A percentile compares a stretch with the other conserved stretches of the same genome.
These are phyloP conservation scores for Sclerotinia nivalis DNA, from an alignment of 2,329 filamentous ascomycete genomes.

Conservation along the genomic window DNA sequence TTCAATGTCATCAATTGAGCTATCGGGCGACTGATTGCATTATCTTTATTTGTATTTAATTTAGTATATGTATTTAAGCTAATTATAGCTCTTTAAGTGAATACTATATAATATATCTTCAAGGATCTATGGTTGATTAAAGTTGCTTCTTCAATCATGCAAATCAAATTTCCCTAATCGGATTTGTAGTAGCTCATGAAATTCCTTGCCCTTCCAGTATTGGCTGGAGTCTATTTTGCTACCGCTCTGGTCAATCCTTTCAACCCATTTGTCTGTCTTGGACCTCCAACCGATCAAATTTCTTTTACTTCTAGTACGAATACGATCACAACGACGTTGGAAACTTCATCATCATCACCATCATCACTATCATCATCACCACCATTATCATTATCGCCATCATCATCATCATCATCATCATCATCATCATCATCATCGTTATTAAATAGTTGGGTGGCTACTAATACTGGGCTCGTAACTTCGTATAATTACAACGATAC, in stretches of 20 bases:
- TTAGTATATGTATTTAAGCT: not conserved
- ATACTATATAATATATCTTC: not conserved
- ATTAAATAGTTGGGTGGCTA: not conserved
- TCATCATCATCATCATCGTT: too few relatives aligned
- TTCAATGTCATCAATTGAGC: too few relatives aligned
- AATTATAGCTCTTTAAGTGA: not conserved
- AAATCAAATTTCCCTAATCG: not conserved
- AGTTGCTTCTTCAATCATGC: not conserved
- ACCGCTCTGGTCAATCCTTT: not conserved
- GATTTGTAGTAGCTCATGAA: not conserved
- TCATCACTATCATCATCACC: too few relatives aligned
- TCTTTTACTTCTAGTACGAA: too few relatives aligned
- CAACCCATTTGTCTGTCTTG: not conserved
- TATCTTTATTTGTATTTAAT: too few relatives aligned
- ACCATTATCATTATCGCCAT: too few relatives aligned
- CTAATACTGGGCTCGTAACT: not conserved
- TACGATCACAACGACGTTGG: not conserved
- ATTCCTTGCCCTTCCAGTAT: not conserved
- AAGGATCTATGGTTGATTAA: not conserved
- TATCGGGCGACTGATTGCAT: too few relatives aligned
- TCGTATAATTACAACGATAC: not conserved
- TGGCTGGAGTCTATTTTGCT: not conserved
- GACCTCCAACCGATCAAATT: not conserved
- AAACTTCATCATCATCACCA: not conserved
- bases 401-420: too few relatives aligned